Evolutionary conservation across 1,284 basidiomycete genomes (phyloP).

Genomic region (Lentinula novae-zelandiae): DNA sequence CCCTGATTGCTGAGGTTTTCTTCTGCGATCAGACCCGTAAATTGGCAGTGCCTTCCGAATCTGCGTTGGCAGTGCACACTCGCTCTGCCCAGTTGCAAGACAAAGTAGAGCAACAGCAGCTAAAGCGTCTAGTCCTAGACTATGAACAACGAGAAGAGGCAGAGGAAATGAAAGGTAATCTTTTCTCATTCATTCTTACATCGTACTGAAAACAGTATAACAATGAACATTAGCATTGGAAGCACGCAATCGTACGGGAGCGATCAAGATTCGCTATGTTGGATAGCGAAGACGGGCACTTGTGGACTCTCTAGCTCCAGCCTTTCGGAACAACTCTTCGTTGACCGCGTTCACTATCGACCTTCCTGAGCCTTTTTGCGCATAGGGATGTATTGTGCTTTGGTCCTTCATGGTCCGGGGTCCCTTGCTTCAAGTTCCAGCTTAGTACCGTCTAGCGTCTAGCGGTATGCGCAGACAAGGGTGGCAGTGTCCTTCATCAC

Average conservation of each 20-base stretch:
- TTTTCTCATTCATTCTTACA: not conserved
- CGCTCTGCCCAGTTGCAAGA: conserved; percentile 87
- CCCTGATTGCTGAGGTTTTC: not conserved
- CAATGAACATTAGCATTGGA: conserved; percentile 49
- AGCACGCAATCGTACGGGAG: conserved; percentile 57
- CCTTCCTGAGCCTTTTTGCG: not conserved
- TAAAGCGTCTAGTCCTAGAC: conserved; percentile 88
- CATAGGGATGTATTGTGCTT: not conserved
- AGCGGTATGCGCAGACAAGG: not conserved
- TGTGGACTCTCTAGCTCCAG: not conserved
- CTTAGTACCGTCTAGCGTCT: no score
- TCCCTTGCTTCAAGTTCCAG: not conserved
- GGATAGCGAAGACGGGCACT: conserved; percentile 19
- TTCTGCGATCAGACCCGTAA: conserved; percentile 60
- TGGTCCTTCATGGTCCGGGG: not conserved
- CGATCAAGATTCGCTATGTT: conserved; percentile 70
- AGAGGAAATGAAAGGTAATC: conserved; percentile 69
- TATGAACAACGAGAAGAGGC: conserved; percentile 85
- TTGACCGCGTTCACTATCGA: not conserved
- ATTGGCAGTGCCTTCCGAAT: conserved; percentile 83
- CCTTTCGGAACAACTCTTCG: not conserved
- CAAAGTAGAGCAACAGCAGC: conserved; percentile 91
- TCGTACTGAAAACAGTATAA: conserved; percentile 9
- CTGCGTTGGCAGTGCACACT: conserved; percentile 86
- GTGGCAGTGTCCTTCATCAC: not conserved